Evolutionary conservation across 371 early-diverging fungal species (phyloP).

Genomic region (Mucor saturninus): DNA sequence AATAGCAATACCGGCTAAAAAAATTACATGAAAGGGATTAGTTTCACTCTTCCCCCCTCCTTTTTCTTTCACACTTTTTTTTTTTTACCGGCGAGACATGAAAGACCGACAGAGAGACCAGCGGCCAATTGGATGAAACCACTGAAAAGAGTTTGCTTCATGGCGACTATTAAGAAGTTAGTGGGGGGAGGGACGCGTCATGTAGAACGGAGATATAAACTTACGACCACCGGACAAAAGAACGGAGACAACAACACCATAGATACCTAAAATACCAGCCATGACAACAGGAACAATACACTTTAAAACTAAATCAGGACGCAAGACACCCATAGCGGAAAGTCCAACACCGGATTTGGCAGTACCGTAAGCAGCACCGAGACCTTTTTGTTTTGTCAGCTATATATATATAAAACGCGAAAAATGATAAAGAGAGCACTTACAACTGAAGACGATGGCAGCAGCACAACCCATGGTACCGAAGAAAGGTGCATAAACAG

Average conservation of each 20-base stretch:
- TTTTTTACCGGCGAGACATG: slow-evolving; percentile 74
- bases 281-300: slow-evolving; percentile 94
- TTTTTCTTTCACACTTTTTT: background rate
- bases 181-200: background rate
- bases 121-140: slow-evolving; percentile 94
- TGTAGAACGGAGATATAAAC: slow-evolving; percentile 31
- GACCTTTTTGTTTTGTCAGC: slow-evolving; percentile 35
- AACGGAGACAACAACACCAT: slow-evolving; percentile 94
- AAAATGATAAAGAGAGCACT: slow-evolving; percentile 42
- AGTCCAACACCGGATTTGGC: slow-evolving; percentile 97
- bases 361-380: slow-evolving; percentile 98
- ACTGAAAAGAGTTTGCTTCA: slow-evolving; percentile 63
- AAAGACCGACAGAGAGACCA: slow-evolving; percentile 92
- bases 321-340: slow-evolving; percentile 92
- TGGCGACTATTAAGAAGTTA: slow-evolving; percentile 46
- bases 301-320: slow-evolving; percentile 94
- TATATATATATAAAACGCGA: background rate
- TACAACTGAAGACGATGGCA: slow-evolving; percentile 96
- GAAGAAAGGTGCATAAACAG: slow-evolving; percentile 96
- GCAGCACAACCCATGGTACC: slow-evolving; percentile 96
- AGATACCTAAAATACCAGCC: slow-evolving; percentile 98
- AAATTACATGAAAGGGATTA: background rate
- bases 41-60: background rate
- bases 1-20: slow-evolving; percentile 92
- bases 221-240: slow-evolving; percentile 85